Conservation (phyloP, 805 yeast genomes). For the Hanseniaspora taiwanica region DNA sequence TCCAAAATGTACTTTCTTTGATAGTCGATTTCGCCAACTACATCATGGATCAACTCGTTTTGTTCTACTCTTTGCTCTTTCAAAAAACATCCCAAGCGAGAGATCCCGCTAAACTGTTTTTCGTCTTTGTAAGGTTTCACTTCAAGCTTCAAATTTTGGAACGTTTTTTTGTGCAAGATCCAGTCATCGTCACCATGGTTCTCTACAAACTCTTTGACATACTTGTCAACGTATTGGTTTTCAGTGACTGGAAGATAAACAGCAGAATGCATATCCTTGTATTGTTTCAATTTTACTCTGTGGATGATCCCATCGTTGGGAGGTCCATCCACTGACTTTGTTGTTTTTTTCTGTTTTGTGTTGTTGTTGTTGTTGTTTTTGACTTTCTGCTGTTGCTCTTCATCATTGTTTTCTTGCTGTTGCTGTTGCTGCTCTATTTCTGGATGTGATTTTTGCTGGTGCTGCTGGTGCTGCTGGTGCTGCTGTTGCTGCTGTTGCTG, state of each 20-base stretch:
- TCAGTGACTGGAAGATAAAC: constrained; percentile 22
- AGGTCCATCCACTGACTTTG: constrained; percentile 1
- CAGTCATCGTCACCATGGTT: constrained; percentile 33
- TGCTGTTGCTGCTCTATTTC: no score
- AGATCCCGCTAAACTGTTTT: constrained; percentile 44
- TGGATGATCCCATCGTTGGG: constrained; percentile 6
- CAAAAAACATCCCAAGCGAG: constrained; percentile 50
- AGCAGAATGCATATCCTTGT: constrained; percentile 25
- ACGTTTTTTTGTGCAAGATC: constrained; percentile 12
- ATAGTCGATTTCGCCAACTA: constrained; percentile 60
- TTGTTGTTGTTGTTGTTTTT: background rate
- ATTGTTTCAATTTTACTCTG: constrained; percentile 24
- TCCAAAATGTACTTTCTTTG: constrained; percentile 51
- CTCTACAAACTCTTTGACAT: constrained; percentile 33
- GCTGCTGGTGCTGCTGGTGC: no score
- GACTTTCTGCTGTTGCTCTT: no score
- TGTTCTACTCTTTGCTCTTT: constrained; percentile 25
- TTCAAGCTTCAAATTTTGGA: constrained; percentile 16
- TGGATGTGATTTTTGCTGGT: no score
- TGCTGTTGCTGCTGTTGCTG: no score
- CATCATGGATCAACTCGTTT: constrained; percentile 43
- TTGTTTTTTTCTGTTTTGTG: background rate
- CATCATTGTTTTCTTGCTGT: constrained; percentile 2
- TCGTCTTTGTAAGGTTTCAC: constrained; percentile 50
- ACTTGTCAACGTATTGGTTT: constrained; percentile 32